Base-by-base conservation (phyloP, 768 basidiomycete genomes). In the Mycena floridula region DNA sequence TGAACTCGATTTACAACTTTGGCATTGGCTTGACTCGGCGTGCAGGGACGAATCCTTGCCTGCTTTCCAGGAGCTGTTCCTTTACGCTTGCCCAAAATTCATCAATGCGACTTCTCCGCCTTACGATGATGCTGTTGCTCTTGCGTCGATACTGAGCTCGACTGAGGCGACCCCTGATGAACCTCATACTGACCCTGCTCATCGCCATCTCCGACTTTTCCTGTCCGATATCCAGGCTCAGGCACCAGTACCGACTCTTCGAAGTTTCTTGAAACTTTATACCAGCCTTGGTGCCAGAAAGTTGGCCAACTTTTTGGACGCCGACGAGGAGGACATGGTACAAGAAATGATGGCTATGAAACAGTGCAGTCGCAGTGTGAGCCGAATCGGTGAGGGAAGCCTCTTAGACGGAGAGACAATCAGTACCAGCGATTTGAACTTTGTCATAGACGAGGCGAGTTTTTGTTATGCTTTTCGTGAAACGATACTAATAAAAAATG, bases 341-440 rank as follows among this genome's bases (percentile, higher is more conserved):
- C 88, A 94, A 66, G 89, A 95, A 75, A 79, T 98, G 75, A 96
- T 98, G 92, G 83, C 91, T 36, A 78, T 96, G 67, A 98, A 99
- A 71, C 83, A 87, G 50, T 81, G 82, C 0, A 88, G 86, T 54
- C 73, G 90, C 56, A 89, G 86, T 47, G 64, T 85, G 44, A 82
- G 79, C 60, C 73, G 86, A 62, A 75, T 82, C 27, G 67, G 70
- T 30, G 61, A 67, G 32, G 71, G 72, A 15, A 71, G 83, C 43
- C 62, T 96, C 27, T 69, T 98, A 48, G 86, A 87, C 49, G 95
- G 95, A 2, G 81, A 92, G 58, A 82, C 79, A 57, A 85, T 90
- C 58, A 82, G 85, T 20, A 92, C 88, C 38, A 93, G 89, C 64
- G 95, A 98, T 66, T 64, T 98, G 56, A 94, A 95, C 64, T 99